Evolutionary conservation across 1,139 yeast species (phyloP).

Genomic region (Kluyveromyces sp.): DNA sequence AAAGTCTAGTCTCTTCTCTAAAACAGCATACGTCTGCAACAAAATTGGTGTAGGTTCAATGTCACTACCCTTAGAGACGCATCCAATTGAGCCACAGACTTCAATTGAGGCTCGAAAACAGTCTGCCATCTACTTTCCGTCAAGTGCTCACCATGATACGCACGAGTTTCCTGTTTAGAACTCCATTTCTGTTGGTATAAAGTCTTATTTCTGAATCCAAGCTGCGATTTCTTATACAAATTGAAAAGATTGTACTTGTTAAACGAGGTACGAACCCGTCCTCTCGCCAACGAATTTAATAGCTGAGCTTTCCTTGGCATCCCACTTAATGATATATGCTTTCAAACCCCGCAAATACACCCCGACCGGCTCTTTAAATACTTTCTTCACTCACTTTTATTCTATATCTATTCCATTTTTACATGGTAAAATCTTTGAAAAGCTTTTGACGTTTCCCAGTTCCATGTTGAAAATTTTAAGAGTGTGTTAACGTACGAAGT

Average conservation of each 20-base stretch:
- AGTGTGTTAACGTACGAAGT: neutral
- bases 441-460: neutral
- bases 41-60: conserved; percentile 67
- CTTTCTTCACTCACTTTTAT: too few relatives aligned
- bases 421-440: too few relatives aligned
- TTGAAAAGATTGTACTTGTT: conserved; percentile 89
- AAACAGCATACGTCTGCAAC: conserved; percentile 77
- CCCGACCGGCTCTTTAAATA: too few relatives aligned
- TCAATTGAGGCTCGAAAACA: conserved; percentile 62
- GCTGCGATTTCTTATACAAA: conserved; percentile 57
- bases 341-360: too few relatives aligned
- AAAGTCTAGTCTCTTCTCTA: conserved; percentile 83
- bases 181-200: conserved; percentile 87
- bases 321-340: neutral
- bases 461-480: neutral
- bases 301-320: conserved; percentile 61
- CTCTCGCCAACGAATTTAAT: conserved; percentile 55
- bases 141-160: conserved; percentile 91
- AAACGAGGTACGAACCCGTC: conserved; percentile 83
- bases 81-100: conserved; percentile 79
- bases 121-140: conserved; percentile 78
- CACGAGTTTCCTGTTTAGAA: conserved; percentile 86
- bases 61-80: conserved; percentile 60
- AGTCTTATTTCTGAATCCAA: conserved; percentile 48
- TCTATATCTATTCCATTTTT: too few relatives aligned